These are phyloP conservation scores for Rhypophila decipiens DNA, from an alignment of 495 filamentous ascomycete species.

Conservation along the genomic window DNA sequence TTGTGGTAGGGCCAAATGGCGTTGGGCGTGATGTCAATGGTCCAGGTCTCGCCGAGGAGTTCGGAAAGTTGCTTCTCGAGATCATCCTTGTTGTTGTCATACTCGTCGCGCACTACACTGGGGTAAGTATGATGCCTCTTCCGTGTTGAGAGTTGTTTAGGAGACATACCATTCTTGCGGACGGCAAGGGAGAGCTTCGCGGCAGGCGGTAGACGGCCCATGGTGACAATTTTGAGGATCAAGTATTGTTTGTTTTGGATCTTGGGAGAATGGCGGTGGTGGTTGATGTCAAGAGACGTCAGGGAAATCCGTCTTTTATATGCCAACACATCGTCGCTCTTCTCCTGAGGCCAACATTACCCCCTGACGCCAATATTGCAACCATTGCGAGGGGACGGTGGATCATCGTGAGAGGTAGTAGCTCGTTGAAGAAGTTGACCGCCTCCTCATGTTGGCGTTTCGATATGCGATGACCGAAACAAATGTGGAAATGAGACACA, in stretches of 20 bases:
- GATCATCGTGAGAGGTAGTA: no score
- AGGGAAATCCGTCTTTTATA: no score
- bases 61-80: slow-evolving; percentile 37
- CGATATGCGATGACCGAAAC: slow-evolving; percentile 9
- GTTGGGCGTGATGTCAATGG: slow-evolving; percentile 39
- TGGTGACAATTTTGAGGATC: slow-evolving; percentile 14
- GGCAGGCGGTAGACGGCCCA: slow-evolving; percentile 35
- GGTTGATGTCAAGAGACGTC: no score
- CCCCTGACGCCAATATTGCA: no score
- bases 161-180: slow-evolving; percentile 42
- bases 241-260: no score
- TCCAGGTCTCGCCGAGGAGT: slow-evolving; percentile 40
- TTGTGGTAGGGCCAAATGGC: slow-evolving; percentile 44
- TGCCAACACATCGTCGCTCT: no score
- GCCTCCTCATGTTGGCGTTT: no score
- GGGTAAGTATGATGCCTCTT: not conserved
- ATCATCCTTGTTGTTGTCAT: slow-evolving; percentile 40
- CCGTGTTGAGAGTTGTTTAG: not conserved
- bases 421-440: no score
- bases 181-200: slow-evolving; percentile 48
- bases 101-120: slow-evolving; percentile 43
- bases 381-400: no score
- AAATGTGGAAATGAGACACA: slow-evolving; percentile 10
- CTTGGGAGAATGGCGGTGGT: no score
- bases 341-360: no score